These are phyloP conservation scores for Boletus coccyginus DNA, from an alignment of 768 basidiomycete species.

Conservation along the genomic window DNA sequence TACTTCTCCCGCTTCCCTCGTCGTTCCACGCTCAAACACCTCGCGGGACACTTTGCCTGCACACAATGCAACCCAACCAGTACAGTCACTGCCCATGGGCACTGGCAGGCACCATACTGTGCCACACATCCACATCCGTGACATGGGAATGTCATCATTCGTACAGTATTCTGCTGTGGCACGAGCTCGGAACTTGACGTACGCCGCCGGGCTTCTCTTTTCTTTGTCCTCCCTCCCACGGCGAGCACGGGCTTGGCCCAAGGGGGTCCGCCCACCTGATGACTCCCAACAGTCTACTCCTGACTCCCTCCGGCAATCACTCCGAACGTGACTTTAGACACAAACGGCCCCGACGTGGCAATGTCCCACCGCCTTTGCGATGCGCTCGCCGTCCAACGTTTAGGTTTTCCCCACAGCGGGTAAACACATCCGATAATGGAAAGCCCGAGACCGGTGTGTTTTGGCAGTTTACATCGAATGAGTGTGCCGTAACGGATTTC, in stretches of 20 bases:
- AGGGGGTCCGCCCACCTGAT: neutral
- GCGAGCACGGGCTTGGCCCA: conserved; percentile 8
- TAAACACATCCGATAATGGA: neutral
- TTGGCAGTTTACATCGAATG: neutral
- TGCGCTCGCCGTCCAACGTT: neutral
- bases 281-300: neutral
- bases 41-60: neutral
- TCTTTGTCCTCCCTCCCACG: conserved; percentile 9
- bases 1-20: conserved; percentile 8
- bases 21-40: neutral
- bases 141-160: conserved; percentile 9
- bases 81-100: neutral
- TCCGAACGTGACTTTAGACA: neutral
- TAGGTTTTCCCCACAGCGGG: conserved; percentile 2
- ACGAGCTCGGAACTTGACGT: conserved; percentile 6
- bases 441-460: conserved; percentile 1
- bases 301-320: conserved; percentile 5
- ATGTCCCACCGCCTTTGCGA: neutral
- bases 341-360: conserved; percentile 4
- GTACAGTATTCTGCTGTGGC: conserved; percentile 1
- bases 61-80: neutral
- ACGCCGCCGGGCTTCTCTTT: neutral
- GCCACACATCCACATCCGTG: neutral
- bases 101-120: neutral
- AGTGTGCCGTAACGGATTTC: conserved; percentile 3